Base-by-base conservation (phyloP, 345 rosid genomes). In the Euphorbia lathyris region DNA sequence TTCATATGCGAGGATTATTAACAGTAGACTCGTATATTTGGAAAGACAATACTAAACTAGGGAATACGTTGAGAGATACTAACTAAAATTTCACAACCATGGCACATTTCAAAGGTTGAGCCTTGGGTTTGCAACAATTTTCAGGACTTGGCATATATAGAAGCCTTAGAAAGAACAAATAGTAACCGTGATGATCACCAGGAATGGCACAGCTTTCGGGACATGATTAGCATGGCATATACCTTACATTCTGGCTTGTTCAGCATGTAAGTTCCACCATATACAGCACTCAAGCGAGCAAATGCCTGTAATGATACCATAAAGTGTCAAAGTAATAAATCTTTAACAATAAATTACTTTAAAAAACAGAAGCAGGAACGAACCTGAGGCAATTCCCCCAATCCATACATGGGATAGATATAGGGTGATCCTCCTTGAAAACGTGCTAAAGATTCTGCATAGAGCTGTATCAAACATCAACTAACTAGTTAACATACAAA, bases 261-360 rank as follows among this genome's bases (percentile, higher is more conserved):
- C 32, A 95, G 97, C 99, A 95, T 95, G 90, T 95, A 92, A 66
- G 97, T 92, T 42, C 97, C 97, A 43, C 97, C 96, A 36, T 92
- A 91, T 63, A 94, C 98, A 9, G 96, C 98, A 78, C 97, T 94
- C 66, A 90, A 78, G 40, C 97, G 95, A 0, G 99, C 97, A 78
- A 95, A 95, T 48, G 97, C 96, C 97, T 90, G 76, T 58, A 65
- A 81, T 59, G 69, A 69, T 60, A 38, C 42, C 51, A 60, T 1
- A 26, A 38, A 42, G 38, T 56, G 72, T 79, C 61, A 66, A 67
- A 63, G 22, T 3, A 65, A 67, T 34, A 22, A 47, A 53, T 65
- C 64, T 58, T 22, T 20, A 19, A 40, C 30, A 6, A 65, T 7
- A 23, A 17, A 16, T 30, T 58, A 27, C 5, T 0, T 10, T 34